Evolutionary conservation across 441 rosid genomes (phyloP).

Genomic region (Croton setiger): DNA sequence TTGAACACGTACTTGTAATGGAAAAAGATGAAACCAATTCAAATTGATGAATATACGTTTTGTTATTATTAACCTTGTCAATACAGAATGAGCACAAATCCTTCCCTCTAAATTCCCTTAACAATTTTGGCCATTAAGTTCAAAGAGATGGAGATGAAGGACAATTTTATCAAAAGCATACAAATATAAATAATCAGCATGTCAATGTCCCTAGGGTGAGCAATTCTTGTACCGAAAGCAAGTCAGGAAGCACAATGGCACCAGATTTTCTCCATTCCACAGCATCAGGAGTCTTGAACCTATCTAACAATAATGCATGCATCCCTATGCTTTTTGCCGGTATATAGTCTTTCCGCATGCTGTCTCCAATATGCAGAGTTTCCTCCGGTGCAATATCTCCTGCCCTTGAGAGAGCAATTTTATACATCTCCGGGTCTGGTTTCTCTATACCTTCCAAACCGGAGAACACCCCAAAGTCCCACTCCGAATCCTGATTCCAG

Average conservation of each 20-base stretch:
- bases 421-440: conserved; percentile 75
- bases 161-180: too few relatives aligned
- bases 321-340: conserved; percentile 87
- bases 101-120: too few relatives aligned
- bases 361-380: conserved; percentile 83
- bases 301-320: conserved; percentile 85
- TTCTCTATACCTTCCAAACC: conserved; percentile 96
- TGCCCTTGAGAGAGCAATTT: conserved; percentile 72
- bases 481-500: conserved; percentile 63
- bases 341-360: conserved; percentile 82
- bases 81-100: too few relatives aligned
- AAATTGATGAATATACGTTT: too few relatives aligned
- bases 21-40: too few relatives aligned
- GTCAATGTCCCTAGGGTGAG: conserved; percentile 45
- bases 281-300: conserved; percentile 79
- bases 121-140: too few relatives aligned
- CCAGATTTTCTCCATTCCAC: conserved; percentile 77
- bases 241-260: conserved; percentile 76
- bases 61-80: too few relatives aligned
- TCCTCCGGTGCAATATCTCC: conserved; percentile 72
- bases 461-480: conserved; percentile 98
- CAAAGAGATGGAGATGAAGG: too few relatives aligned
- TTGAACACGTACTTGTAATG: too few relatives aligned
- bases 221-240: conserved; percentile 57
- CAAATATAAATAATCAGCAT: conserved; percentile 15